Evolutionary conservation across 257 asterid genomes (phyloP).

Genomic region (Nicotiana undulata): DNA sequence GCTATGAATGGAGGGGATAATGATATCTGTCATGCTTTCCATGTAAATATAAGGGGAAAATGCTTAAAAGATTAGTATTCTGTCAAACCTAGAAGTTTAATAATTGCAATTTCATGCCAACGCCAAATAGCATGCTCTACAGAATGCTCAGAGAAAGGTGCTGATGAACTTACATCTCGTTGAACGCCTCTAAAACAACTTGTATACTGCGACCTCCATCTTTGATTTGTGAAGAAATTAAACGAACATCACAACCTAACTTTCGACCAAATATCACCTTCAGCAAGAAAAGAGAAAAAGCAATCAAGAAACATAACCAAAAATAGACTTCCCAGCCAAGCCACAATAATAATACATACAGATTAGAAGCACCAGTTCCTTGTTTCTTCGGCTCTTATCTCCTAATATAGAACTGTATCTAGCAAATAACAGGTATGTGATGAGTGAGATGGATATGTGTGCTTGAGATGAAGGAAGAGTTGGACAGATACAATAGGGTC

Average conservation of each 20-base stretch:
- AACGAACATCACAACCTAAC: slow-evolving; percentile 24
- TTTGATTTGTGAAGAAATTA: slow-evolving; percentile 17
- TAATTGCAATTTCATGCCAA: neutral
- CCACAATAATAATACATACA: neutral
- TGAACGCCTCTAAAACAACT: slow-evolving; percentile 13
- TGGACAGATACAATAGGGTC: neutral
- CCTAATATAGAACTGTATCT: neutral
- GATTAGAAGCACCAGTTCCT: neutral
- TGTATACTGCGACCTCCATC: slow-evolving; percentile 18
- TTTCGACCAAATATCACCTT: slow-evolving; percentile 28
- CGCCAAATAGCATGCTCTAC: neutral
- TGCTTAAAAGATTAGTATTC: too few relatives aligned
- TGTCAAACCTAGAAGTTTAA: neutral
- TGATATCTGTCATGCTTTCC: neutral
- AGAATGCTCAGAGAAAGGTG: neutral
- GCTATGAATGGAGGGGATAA: neutral
- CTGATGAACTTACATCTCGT: slow-evolving; percentile 20
- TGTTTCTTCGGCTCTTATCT: neutral
- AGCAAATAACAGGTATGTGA: neutral
- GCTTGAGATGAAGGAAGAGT: neutral
- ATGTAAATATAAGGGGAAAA: neutral
- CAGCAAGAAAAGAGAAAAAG: neutral
- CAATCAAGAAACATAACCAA: neutral
- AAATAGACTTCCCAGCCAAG: neutral
- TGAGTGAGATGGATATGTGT: neutral